Conservation (phyloP, 2,329 filamentous ascomycete genomes). For the Elsinoe arachidis region DNA sequence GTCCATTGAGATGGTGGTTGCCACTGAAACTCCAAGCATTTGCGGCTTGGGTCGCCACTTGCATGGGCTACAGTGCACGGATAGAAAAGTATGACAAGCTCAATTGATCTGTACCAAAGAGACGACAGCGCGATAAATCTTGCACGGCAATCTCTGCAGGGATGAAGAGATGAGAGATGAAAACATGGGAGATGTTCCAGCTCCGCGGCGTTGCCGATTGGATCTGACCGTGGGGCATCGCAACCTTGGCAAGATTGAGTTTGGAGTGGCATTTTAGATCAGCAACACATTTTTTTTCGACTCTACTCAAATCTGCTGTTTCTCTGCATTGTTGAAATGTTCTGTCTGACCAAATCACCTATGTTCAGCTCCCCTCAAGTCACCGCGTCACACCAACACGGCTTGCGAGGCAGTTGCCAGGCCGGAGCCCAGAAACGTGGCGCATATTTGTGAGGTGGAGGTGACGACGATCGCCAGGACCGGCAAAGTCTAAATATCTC, state of each 20-base stretch:
- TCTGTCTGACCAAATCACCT: too few species aligned
- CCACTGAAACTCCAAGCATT: background rate
- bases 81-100: background rate
- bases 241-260: background rate
- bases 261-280: background rate
- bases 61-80: background rate
- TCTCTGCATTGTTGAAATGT: background rate
- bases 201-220: background rate
- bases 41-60: background rate
- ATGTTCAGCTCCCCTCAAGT: too few species aligned
- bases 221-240: background rate
- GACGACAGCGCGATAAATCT: background rate
- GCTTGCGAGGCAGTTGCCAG: background rate
- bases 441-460: background rate
- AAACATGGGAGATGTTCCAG: background rate
- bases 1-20: background rate
- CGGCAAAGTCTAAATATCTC: background rate
- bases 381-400: background rate
- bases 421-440: conserved; percentile 1
- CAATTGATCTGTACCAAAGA: background rate
- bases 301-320: too few species aligned
- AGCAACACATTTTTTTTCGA: background rate
- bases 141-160: background rate
- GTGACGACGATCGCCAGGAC: background rate
- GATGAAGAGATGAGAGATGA: background rate